These are phyloP conservation scores for Chrysosphaeria jannelii DNA, from an alignment of 2,329 filamentous ascomycete species.

Conservation along the genomic window DNA sequence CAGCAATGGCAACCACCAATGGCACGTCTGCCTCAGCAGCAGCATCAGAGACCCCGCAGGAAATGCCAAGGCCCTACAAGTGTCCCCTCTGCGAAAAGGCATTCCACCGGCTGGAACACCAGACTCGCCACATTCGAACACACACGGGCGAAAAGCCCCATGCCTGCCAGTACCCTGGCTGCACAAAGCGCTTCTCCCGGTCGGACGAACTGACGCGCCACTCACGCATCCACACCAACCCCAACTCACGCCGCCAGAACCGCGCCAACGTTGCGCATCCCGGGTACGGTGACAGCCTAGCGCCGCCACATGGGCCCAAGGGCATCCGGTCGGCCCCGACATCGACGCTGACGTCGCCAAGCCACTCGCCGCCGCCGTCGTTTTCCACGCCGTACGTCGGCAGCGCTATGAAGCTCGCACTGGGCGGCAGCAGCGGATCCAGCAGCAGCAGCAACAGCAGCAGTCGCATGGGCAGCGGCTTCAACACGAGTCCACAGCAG, in stretches of 20 bases:
- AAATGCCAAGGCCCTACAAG: constrained; percentile 90
- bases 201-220: constrained; percentile 92
- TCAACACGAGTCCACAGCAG: constrained; percentile 6
- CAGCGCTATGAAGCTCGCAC: constrained; percentile 15
- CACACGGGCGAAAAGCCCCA: constrained; percentile 61
- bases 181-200: constrained; percentile 86
- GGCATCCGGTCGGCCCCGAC: constrained; percentile 69
- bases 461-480: neutral
- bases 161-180: constrained; percentile 79
- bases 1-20: too few relatives aligned
- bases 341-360: constrained; percentile 70
- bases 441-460: neutral
- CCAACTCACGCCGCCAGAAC: constrained; percentile 80
- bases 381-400: constrained; percentile 39
- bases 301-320: constrained; percentile 45
- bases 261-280: constrained; percentile 26
- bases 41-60: constrained; percentile 11
- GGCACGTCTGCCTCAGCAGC: too few relatives aligned
- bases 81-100: constrained; percentile 95
- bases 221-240: constrained; percentile 96
- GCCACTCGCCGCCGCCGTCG: constrained; percentile 81
- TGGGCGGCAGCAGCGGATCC: constrained; percentile 1
- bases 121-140: constrained; percentile 71
- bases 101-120: constrained; percentile 91
- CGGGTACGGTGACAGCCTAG: constrained; percentile 24